Percentiles rank a stretch among this genome's conserved stretches.
Conservation (phyloP, 257 asterid species). For the Rehmannia glutinosa region DNA sequence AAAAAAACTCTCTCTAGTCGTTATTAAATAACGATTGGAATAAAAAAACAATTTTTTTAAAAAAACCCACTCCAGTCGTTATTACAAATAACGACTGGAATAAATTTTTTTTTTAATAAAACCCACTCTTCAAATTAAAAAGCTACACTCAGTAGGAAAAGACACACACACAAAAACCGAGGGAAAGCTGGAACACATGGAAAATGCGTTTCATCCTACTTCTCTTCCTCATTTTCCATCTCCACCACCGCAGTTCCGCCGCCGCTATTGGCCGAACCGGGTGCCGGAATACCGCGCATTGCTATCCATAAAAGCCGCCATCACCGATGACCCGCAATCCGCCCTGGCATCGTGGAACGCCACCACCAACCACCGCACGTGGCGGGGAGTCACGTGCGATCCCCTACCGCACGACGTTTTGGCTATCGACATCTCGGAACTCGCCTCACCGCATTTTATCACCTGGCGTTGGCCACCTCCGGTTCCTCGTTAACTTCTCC, state of each 20-base stretch:
- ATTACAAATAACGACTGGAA: no score
- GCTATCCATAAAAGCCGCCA: constrained; percentile 51
- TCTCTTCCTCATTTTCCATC: constrained; percentile 31
- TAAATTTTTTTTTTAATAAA: no score
- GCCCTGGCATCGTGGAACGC: constrained; percentile 49
- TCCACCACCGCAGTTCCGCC: constrained; percentile 28
- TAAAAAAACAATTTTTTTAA: no score
- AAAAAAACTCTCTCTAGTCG: no score
- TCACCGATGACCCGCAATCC: constrained; percentile 54
- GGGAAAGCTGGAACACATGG: not conserved
- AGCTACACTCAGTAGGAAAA: not conserved
- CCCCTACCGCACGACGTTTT: constrained; percentile 43
- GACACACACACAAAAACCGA: no score
- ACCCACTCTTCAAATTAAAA: not conserved
- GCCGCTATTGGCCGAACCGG: constrained; percentile 25
- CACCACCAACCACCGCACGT: constrained; percentile 47
- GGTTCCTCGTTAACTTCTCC: constrained; percentile 43
- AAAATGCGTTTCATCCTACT: constrained; percentile 47
- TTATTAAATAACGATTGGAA: no score
- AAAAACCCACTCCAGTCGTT: no score
- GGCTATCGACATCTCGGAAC: constrained; percentile 47
- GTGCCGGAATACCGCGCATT: constrained; percentile 46
- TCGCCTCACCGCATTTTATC: constrained; percentile 48
- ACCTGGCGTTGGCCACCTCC: constrained; percentile 41
- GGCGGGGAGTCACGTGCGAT: constrained; percentile 66